A percentile compares a stretch with the other conserved stretches of the same genome.
phyloP scores from a whole-genome alignment of 2,329 filamentous ascomycete genomes.

The Xylariaceae sp. region DNA sequence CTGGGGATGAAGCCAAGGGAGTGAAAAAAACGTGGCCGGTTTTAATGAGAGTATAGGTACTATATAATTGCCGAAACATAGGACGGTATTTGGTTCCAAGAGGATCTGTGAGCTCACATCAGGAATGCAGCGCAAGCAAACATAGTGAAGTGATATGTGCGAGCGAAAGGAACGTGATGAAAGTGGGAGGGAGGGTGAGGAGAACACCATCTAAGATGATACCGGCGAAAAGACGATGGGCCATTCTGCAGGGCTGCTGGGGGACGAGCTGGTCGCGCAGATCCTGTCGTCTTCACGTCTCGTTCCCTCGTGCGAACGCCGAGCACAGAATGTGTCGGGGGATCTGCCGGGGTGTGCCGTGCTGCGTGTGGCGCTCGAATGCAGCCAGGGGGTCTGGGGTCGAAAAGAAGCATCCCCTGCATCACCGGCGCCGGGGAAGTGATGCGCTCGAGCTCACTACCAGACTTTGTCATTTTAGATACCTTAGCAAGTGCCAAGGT shows the following conservation, averaged over 20 bases:
- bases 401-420: too few relatives aligned
- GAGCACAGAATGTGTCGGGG: too few relatives aligned
- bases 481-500: too few relatives aligned
- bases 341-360: too few relatives aligned
- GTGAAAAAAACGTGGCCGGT: constrained; percentile 4
- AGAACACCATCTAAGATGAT: constrained; percentile 12
- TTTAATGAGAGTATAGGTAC: not conserved
- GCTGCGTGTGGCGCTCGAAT: too few relatives aligned
- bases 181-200: constrained; percentile 8
- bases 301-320: too few relatives aligned
- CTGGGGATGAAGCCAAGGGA: not conserved
- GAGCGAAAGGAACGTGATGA: constrained; percentile 2
- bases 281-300: too few relatives aligned
- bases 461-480: too few relatives aligned
- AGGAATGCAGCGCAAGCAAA: constrained; percentile 4
- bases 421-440: too few relatives aligned
- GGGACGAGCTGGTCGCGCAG: not conserved
- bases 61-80: too few relatives aligned
- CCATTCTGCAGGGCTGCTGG: not conserved
- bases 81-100: not conserved
- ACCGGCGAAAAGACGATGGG: not conserved
- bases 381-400: too few relatives aligned
- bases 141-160: constrained; percentile 1
- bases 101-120: not conserved
- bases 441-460: too few relatives aligned